Base-by-base conservation (phyloP, 2,329 filamentous ascomycete species). In the Cladosporium velox region DNA sequence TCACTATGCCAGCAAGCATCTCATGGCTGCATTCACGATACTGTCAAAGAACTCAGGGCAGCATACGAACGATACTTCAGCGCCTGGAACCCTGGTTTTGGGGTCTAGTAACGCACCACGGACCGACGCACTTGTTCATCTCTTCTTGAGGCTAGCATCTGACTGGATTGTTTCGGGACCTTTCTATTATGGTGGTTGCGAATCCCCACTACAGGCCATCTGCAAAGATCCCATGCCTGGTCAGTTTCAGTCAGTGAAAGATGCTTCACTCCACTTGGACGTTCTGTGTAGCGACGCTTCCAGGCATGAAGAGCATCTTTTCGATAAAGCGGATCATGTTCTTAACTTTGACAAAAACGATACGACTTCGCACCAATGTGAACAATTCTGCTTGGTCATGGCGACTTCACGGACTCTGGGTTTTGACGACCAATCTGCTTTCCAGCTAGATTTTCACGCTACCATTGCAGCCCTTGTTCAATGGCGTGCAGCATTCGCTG, bases 131-230 rank as follows among this genome's bases (percentile, higher is more conserved):
- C 49, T 69, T 24, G 62, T 35, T 7, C 65, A 66, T 15, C 61
- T 62, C 6, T 69, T 66, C 38, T 51, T 69, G 8, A 35, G 65
- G 28, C 47, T 69, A 34, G 65, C 67, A 44, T 60, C 59, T 15
- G 67, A 69, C 15, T 63, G 60, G 60, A 30, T 55, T 21, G 52
- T 34, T 21, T 34, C 52, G 18, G 52, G 28, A 8, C 28, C 28
- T 18, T 34, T 24, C 26, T 55, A 51, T 44, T 63, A 35, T 44
- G 30, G 49, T 24, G 21, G 49, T 14, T 18, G 59, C 44, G 26
- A 62, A 58, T 32, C 60, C 57, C 47, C 41, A 30, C 18, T 67
- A n/a, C 44, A 54, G n/a, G 57, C 62, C 21, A 61, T 65, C 38
- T 67, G 66, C 58, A 24, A 26, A 6, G 32, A 59, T 8, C 30